A percentile compares a stretch with the other conserved stretches of the same genome.
Evolutionary conservation across 306 rosid genomes (phyloP).

Genomic region (Cucumis cinereus): DNA sequence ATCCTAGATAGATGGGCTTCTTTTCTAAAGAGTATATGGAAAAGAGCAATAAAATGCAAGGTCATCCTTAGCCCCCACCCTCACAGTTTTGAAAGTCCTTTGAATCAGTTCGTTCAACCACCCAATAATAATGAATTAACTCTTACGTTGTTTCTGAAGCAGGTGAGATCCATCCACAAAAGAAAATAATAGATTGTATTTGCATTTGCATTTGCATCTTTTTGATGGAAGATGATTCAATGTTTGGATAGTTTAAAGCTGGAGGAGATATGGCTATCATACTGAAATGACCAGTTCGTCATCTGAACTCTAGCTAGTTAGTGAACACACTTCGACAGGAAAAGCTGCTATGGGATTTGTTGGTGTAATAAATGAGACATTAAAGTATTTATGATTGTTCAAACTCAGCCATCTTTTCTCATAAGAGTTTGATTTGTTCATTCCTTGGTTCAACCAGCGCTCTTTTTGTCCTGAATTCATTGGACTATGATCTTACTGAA

Average conservation of each 20-base stretch:
- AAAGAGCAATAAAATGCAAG: neutral
- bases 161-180: neutral
- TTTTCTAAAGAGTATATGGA: neutral
- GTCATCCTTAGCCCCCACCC: neutral
- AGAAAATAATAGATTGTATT: neutral
- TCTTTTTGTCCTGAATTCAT: slow-evolving; percentile 2
- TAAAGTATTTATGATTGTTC: neutral
- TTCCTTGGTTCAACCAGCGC: slow-evolving; percentile 15
- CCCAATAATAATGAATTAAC: neutral
- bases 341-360: neutral
- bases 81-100: neutral
- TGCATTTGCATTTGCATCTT: neutral
- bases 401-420: neutral
- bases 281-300: neutral
- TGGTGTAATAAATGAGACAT: neutral
- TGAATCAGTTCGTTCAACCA: neutral
- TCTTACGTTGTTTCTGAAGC: neutral
- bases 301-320: neutral
- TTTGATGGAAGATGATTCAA: neutral
- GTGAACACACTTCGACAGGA: neutral
- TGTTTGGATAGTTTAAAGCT: neutral
- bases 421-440: neutral
- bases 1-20: neutral
- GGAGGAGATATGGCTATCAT: neutral
- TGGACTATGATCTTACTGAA: slow-evolving; percentile 1